These are phyloP conservation scores for Epichloe elymi DNA, from an alignment of 2,329 filamentous ascomycete species.

Conservation along the genomic window DNA sequence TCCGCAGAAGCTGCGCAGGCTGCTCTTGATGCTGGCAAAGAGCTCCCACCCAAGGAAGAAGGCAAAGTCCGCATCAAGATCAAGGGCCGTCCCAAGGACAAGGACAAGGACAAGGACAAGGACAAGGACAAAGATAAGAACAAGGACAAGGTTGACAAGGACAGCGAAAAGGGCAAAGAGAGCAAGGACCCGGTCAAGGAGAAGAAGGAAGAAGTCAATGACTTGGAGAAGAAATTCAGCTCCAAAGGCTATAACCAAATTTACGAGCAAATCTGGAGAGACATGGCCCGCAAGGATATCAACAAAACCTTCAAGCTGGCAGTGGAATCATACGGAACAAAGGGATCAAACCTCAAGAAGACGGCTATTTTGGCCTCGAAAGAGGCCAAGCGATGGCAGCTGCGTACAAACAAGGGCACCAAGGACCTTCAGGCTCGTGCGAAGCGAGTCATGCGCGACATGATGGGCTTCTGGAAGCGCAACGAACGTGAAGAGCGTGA, in stretches of 20 bases:
- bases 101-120: conserved; percentile 25
- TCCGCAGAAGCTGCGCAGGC: conserved; percentile 81
- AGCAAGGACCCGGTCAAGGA: conserved; percentile 36
- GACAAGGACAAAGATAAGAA: conserved; percentile 24
- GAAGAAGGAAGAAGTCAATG: conserved; percentile 35
- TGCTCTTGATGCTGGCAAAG: conserved; percentile 65
- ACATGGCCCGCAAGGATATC: conserved; percentile 85
- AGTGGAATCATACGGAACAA: conserved; percentile 69
- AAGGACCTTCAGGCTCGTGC: conserved; percentile 95
- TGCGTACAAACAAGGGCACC: conserved; percentile 94
- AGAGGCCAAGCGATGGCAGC: conserved; percentile 93
- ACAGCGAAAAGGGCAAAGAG: conserved; percentile 27
- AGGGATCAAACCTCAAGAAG: conserved; percentile 93
- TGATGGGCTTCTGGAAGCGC: conserved; percentile 99
- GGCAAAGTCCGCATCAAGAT: conserved; percentile 52
- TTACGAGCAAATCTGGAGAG: conserved; percentile 93
- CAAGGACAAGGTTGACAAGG: conserved; percentile 29
- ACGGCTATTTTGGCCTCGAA: conserved; percentile 94
- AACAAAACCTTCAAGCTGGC: conserved; percentile 87
- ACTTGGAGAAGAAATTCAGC: conserved; percentile 54
- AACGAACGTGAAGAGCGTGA: conserved; percentile 97
- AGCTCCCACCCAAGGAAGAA: conserved; percentile 46
- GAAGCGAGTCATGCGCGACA: conserved; percentile 97
- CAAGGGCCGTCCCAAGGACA: conserved; percentile 36
- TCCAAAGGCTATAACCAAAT: conserved; percentile 94